phyloP scores from a whole-genome alignment of 768 basidiomycete genomes.

The Tephrocybe rancida region DNA sequence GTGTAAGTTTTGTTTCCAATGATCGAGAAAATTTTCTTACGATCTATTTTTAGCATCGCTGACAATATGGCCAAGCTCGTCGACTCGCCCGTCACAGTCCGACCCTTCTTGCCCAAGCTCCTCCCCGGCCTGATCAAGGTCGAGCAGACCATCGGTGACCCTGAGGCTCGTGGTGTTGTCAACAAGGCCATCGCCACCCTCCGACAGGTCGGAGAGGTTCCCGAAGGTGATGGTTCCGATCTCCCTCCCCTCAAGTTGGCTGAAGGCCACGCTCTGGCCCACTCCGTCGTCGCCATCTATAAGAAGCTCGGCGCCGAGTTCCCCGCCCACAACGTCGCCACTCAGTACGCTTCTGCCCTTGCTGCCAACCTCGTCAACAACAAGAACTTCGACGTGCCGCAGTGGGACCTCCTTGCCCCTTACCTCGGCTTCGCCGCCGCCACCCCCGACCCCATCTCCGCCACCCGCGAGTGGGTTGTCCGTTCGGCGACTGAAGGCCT shows the following conservation, averaged over 20 bases:
- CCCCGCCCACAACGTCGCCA: slow-evolving; percentile 57
- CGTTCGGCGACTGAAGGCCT: slow-evolving; percentile 81
- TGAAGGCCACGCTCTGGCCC: slow-evolving; percentile 67
- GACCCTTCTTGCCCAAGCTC: slow-evolving; percentile 95
- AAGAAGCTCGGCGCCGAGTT: slow-evolving; percentile 74
- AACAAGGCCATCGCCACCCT: slow-evolving; percentile 93
- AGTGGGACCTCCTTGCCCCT: slow-evolving; percentile 84
- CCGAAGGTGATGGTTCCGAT: slow-evolving; percentile 87
- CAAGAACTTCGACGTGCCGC: slow-evolving; percentile 89
- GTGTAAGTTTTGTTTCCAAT: slow-evolving; percentile 60
- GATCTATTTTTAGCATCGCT: slow-evolving; percentile 63
- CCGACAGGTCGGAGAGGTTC: slow-evolving; percentile 92
- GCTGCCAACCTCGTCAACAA: slow-evolving; percentile 85
- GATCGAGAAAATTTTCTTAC: slow-evolving; percentile 13
- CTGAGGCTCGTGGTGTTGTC: slow-evolving; percentile 94
- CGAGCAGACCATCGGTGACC: slow-evolving; percentile 93
- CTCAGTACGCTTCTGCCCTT: slow-evolving; percentile 74
- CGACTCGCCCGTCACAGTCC: slow-evolving; percentile 91
- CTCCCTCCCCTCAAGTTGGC: slow-evolving; percentile 83
- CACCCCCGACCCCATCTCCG: slow-evolving; percentile 63
- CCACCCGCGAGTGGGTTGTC: slow-evolving; percentile 87
- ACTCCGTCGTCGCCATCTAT: slow-evolving; percentile 75
- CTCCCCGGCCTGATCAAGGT: slow-evolving; percentile 96
- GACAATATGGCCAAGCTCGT: slow-evolving; percentile 99
- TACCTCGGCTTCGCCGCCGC: slow-evolving; percentile 71